Conservation (phyloP, 2,329 filamentous ascomycete species). For the Fusarium abutilonis region DNA sequence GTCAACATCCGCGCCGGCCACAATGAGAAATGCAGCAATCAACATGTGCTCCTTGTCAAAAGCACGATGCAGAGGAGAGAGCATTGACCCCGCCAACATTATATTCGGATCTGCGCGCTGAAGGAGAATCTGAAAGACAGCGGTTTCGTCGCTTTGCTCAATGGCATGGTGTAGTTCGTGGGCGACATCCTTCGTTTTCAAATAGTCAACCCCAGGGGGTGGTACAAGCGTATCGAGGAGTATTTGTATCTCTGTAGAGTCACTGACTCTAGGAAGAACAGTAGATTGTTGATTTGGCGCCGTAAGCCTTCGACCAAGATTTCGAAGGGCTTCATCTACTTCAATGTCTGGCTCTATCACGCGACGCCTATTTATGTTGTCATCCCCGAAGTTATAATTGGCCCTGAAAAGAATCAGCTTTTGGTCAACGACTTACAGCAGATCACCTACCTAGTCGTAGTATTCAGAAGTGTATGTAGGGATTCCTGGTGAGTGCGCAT, state of each 20-base stretch:
- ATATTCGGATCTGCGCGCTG: slow-evolving; percentile 44
- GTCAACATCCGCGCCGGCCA: slow-evolving; percentile 44
- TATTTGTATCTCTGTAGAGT: slow-evolving; percentile 44
- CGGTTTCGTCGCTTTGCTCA: slow-evolving; percentile 39
- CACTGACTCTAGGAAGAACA: slow-evolving; percentile 43
- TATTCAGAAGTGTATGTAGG: slow-evolving; percentile 43
- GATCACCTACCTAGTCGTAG: slow-evolving; percentile 38
- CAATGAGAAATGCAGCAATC: slow-evolving; percentile 44
- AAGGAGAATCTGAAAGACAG: slow-evolving; percentile 42
- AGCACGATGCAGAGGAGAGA: slow-evolving; percentile 44
- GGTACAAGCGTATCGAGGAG: slow-evolving; percentile 44
- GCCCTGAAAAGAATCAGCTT: slow-evolving; percentile 29
- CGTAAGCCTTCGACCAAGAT: slow-evolving; percentile 40
- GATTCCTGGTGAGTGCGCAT: slow-evolving; percentile 44
- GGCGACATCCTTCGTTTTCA: slow-evolving; percentile 35
- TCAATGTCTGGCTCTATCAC: slow-evolving; percentile 44
- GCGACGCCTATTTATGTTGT: slow-evolving; percentile 39
- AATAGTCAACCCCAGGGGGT: slow-evolving; percentile 36
- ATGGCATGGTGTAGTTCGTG: slow-evolving; percentile 42
- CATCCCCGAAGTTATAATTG: slow-evolving; percentile 37
- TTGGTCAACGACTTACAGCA: not conserved
- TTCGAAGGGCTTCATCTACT: slow-evolving; percentile 42
- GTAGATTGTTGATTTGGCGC: slow-evolving; percentile 37
- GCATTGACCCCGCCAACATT: slow-evolving; percentile 41
- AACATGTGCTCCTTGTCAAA: slow-evolving; percentile 43